A percentile compares a stretch with the other conserved stretches of the same genome.
Evolutionary conservation across 2,329 filamentous ascomycete genomes (phyloP).

Genomic region (Cadophora malorum): DNA sequence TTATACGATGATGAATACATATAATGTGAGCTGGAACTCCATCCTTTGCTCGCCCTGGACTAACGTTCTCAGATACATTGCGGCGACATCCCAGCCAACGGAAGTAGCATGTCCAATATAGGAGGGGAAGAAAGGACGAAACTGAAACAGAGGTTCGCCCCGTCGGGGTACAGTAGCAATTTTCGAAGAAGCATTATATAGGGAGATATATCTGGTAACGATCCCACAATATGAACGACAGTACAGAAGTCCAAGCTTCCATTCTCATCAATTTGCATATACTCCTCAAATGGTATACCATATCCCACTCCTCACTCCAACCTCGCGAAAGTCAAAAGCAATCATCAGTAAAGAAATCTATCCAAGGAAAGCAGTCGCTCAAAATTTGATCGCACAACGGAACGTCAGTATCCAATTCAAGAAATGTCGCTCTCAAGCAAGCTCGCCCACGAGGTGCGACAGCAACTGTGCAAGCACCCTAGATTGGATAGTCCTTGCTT

Average conservation of each 20-base stretch:
- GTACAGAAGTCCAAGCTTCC: background rate
- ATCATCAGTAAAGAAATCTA: background rate
- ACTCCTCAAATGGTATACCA: background rate
- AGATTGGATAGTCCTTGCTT: constrained; percentile 13
- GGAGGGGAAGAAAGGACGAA: too few species aligned
- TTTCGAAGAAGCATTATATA: background rate
- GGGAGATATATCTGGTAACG: background rate
- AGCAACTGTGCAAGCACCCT: too few species aligned
- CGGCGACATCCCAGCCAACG: too few species aligned
- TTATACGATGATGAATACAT: too few species aligned
- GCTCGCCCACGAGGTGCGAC: too few species aligned
- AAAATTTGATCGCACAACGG: background rate
- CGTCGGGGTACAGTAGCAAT: background rate
- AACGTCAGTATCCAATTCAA: background rate
- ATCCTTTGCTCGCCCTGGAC: too few species aligned
- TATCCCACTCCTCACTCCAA: background rate
- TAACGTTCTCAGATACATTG: too few species aligned
- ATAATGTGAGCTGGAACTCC: too few species aligned
- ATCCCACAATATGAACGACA: background rate
- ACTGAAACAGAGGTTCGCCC: too few species aligned
- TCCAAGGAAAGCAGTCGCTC: background rate
- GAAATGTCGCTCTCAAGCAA: background rate
- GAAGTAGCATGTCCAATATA: too few species aligned
- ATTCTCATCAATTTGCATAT: background rate
- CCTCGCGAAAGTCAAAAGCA: background rate